A percentile compares a stretch with the other conserved stretches of the same genome.
Conservation (phyloP, 176 grass and related monocot genomes). For the Musa beccarii region DNA sequence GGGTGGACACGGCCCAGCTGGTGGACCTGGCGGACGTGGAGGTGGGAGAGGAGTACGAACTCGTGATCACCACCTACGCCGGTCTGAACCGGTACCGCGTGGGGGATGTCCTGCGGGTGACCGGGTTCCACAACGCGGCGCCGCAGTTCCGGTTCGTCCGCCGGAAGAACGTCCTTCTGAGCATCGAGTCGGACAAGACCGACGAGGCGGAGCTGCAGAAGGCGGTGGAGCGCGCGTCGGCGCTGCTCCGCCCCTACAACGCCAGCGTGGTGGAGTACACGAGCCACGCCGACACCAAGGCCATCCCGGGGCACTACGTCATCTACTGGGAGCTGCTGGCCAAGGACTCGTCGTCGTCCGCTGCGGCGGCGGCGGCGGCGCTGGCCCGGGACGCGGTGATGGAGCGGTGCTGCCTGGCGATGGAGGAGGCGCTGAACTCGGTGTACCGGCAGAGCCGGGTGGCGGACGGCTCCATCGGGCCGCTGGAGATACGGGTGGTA, state of each 20-base stretch:
- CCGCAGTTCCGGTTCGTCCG: slow-evolving; percentile 63
- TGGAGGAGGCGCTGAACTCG: slow-evolving; percentile 50
- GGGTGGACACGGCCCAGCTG: slow-evolving; percentile 13
- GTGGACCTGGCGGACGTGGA: slow-evolving; percentile 46
- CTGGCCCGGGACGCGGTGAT: neutral
- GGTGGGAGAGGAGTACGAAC: slow-evolving; percentile 44
- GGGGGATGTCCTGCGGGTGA: slow-evolving; percentile 47
- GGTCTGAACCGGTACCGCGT: slow-evolving; percentile 61
- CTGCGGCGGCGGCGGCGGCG: neutral
- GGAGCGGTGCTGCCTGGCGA: slow-evolving; percentile 46
- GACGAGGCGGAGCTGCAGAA: slow-evolving; percentile 69
- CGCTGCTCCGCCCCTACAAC: slow-evolving; percentile 26
- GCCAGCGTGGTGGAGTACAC: slow-evolving; percentile 58
- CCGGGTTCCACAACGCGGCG: slow-evolving; percentile 61
- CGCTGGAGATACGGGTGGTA: slow-evolving; percentile 57
- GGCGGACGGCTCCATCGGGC: slow-evolving; percentile 46
- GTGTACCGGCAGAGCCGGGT: slow-evolving; percentile 50
- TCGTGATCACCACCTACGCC: slow-evolving; percentile 66
- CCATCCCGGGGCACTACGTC: slow-evolving; percentile 69
- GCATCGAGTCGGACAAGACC: slow-evolving; percentile 68
- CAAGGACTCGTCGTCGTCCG: neutral
- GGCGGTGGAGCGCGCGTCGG: slow-evolving; percentile 44
- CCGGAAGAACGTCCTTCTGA: slow-evolving; percentile 63
- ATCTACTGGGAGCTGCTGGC: slow-evolving; percentile 62
- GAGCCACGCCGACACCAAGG: slow-evolving; percentile 41